phyloP scores from a whole-genome alignment of 148 eudicot genomes.

The Euryodendron excelsum region DNA sequence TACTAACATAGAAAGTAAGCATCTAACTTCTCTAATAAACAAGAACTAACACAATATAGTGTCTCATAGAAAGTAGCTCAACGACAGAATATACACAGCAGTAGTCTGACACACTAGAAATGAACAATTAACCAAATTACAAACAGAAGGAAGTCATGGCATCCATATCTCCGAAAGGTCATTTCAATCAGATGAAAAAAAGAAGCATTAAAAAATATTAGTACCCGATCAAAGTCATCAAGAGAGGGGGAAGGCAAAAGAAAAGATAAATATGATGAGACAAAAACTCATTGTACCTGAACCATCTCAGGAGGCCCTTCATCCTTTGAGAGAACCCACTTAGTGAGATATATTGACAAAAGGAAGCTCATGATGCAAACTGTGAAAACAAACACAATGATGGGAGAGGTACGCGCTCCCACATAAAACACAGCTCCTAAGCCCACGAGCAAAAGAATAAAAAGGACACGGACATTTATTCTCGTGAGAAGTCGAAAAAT shows the following conservation, averaged over 20 bases:
- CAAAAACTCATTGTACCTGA: conserved; percentile 47
- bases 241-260: neutral
- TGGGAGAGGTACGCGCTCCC: conserved; percentile 92
- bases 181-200: neutral
- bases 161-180: neutral
- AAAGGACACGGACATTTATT: conserved; percentile 69
- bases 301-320: conserved; percentile 99
- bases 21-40: neutral
- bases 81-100: no score
- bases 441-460: conserved; percentile 68
- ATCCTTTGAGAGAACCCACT: conserved; percentile 95
- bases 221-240: neutral
- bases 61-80: neutral
- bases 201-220: neutral
- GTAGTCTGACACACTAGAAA: neutral
- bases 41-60: neutral
- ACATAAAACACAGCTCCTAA: conserved; percentile 74
- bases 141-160: neutral
- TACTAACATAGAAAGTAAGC: neutral
- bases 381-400: conserved; percentile 80
- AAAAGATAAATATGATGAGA: neutral
- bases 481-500: conserved; percentile 78
- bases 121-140: neutral
- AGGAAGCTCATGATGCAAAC: conserved; percentile 88
- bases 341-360: conserved; percentile 69